Evolutionary conservation across 2,329 filamentous ascomycete genomes (phyloP), one percentile per base, ranked within the genome.

Genomic region (Ceratocystis alfenasii): DNA sequence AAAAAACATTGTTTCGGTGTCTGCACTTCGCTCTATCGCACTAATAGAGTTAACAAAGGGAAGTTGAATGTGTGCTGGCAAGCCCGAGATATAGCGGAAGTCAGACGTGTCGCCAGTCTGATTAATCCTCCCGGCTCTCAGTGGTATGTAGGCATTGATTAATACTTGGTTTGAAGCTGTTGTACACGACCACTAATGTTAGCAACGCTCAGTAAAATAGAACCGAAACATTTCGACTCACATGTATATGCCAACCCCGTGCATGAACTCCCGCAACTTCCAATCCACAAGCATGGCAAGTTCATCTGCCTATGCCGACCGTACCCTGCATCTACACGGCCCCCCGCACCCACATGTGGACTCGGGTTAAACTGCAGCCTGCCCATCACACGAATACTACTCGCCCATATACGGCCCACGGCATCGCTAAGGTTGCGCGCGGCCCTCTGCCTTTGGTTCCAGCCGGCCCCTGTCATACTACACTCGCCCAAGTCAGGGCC

Each of bases 191-290:
- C 36, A 28, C 12, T 22, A 22, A 20, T 36, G 28, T 33, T 59
- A 30, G 25, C 33, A 17, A 30, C 8, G 15, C 22, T n/a, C 15
- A 25, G 55, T 7, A 59, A 17, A 10, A 8, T n/a, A 20, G 12
- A 45, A 28, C 59, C 59, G 8, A 12, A 25, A n/a, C 3, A n/a
- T 7, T 30, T 15, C n/a, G 4, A 62, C 41, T 45, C 12, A 62
- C 33, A 62, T 25, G 63, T 65, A 10, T 65, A 67, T 20, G 60
- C 66, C 46, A 67, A 22, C 8, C 57, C 63, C n/a, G 57, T 62
- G n/a, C 63, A 64, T 4, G 46, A 45, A n/a, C 63, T 63, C 17
- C 63, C 66, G 22, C 62, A 62, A 5, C 45, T 55, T 8, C 66
- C 66, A 25, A 67, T 46, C 66, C 66, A 67, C 45, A 67, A 25